phyloP scores from a whole-genome alignment of 345 rosid genomes.

The Lenwebbia sp. region DNA sequence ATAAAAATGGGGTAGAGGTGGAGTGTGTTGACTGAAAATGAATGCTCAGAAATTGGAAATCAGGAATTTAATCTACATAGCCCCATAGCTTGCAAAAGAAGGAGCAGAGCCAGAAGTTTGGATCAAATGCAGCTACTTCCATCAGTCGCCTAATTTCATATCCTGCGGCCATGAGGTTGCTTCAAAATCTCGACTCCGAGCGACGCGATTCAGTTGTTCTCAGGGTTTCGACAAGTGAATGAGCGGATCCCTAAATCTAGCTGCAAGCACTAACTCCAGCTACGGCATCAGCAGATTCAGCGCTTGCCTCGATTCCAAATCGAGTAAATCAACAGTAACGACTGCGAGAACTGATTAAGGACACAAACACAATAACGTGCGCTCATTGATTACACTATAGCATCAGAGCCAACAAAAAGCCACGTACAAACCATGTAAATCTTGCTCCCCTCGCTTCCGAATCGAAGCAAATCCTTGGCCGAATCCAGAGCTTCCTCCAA shows the following conservation, averaged over 20 bases:
- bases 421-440: conserved; percentile 68
- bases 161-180: not conserved
- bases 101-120: not conserved
- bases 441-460: conserved; percentile 86
- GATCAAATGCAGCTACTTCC: not conserved
- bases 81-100: not conserved
- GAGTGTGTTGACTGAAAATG: not conserved
- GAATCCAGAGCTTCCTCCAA: conserved; percentile 43
- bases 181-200: not conserved
- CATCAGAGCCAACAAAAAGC: not conserved
- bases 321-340: not conserved
- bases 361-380: not conserved
- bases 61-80: not conserved
- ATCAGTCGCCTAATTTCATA: not conserved
- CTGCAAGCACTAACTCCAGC: not conserved
- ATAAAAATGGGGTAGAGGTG: not conserved
- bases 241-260: not conserved
- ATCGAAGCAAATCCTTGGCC: conserved; percentile 58
- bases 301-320: not conserved
- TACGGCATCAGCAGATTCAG: not conserved
- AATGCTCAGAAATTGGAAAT: not conserved
- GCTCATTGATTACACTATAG: not conserved
- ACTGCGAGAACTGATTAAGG: not conserved
- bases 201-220: not conserved
- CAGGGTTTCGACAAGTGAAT: not conserved